Evolutionary conservation across 2,329 filamentous ascomycete genomes (phyloP), one percentile per base, ranked within the genome.

Genomic region (Juglanconis juglandina): DNA sequence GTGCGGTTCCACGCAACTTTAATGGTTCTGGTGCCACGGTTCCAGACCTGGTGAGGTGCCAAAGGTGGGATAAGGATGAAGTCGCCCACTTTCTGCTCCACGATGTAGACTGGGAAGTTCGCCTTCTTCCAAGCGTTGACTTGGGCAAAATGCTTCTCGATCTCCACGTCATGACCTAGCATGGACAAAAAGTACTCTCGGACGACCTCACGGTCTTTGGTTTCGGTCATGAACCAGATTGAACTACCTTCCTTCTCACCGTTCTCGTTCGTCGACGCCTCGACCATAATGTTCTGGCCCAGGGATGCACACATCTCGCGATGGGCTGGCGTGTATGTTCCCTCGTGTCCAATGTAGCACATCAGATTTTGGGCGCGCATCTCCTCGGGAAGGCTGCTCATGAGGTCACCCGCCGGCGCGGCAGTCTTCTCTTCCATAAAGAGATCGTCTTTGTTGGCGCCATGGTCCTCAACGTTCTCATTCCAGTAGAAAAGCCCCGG

Each of bases 221-320:
- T 92, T 72, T 97, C 92, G 0, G 95, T 98, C 95, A 99, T 98
- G 71, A 98, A 96, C 95, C 95, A 99, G 42, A 99, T 85, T 0
- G 95, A 97, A 58, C 91, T 96, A 1, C 95, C 95, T 1, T 89
- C 85, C 64, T 87, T 90, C 70, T 95, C 91, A 4, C 89, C 91
- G 54, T 89, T 81, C 58, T 88, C 84, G 17, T 84, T 78, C 3
- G 85, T 78, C 1, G 94, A 98, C 2, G 92, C 87, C 66, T 97
- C 92, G 2, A 99, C 92, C 95, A 99, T 98, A 67, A 99, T 94
- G 70, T 99, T 99, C 66, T 99, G 95, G 0, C 95, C 94, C 11
- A 98, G 77, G 41, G 90, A 96, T 11, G 92, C 95, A 73, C 95
- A 99, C 95, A 99, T 99, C 73, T 99, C 95, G 66, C 92, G 87